phyloP scores from a whole-genome alignment of 495 filamentous ascomycete genomes.

The Symbiotaphrina buchneri region DNA sequence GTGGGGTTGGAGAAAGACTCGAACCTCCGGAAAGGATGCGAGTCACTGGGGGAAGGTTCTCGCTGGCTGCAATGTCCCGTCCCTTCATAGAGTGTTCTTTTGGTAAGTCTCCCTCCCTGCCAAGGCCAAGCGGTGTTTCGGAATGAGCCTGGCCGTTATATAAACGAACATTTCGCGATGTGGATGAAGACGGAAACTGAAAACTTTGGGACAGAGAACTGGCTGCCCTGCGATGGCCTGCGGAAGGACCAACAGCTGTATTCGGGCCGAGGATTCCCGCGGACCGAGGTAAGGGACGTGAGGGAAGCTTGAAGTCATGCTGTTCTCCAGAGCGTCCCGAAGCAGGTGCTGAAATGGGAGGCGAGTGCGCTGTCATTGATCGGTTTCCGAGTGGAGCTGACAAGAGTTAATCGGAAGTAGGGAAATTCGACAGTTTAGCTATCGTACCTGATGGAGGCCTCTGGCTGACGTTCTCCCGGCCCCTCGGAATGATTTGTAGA shows the following conservation, averaged over 20 bases:
- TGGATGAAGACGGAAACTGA: not conserved
- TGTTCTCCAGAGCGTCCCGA: not conserved
- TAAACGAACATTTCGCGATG: not conserved
- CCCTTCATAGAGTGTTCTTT: too few relatives aligned
- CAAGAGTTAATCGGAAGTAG: not conserved
- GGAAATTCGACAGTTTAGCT: not conserved
- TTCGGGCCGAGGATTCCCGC: too few relatives aligned
- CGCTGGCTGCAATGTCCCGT: too few relatives aligned
- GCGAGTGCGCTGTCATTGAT: not conserved
- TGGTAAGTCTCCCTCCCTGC: too few relatives aligned
- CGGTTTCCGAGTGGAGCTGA: conserved; percentile 1
- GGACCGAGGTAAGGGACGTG: too few relatives aligned
- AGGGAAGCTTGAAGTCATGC: too few relatives aligned
- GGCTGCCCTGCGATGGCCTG: too few relatives aligned
- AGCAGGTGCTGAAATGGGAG: too few relatives aligned
- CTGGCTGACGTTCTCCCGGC: conserved; percentile 17
- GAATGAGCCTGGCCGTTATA: too few relatives aligned
- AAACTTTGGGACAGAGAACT: too few relatives aligned
- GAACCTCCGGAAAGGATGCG: conserved; percentile 55
- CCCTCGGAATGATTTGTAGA: conserved; percentile 49
- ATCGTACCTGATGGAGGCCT: conserved; percentile 17
- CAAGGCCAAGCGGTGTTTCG: too few relatives aligned
- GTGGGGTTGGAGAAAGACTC: conserved; percentile 32
- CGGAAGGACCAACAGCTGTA: too few relatives aligned
- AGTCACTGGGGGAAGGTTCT: conserved; percentile 36